These are phyloP conservation scores for Annulohypoxylon stygium DNA, from an alignment of 495 filamentous ascomycete species.

Conservation along the genomic window DNA sequence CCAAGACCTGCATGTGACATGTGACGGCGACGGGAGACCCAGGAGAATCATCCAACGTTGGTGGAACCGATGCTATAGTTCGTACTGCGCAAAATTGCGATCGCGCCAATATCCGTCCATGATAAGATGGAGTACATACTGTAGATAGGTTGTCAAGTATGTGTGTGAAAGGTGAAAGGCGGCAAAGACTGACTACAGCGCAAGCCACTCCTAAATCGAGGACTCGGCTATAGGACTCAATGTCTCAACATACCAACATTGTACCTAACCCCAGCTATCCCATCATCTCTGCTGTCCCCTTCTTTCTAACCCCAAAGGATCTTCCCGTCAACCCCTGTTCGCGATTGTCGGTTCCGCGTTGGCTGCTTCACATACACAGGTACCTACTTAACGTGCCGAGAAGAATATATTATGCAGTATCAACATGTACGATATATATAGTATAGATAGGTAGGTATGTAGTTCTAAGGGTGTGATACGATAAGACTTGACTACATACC, in stretches of 20 bases:
- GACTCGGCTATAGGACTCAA: too few species aligned
- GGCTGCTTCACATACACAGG: conserved; percentile 9
- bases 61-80: conserved; percentile 10
- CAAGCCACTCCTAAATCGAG: background rate
- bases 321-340: conserved; percentile 3
- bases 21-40: conserved; percentile 31
- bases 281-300: background rate
- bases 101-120: conserved; percentile 18
- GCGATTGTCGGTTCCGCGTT: background rate
- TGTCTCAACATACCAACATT: background rate
- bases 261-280: background rate
- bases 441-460: background rate
- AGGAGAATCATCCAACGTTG: conserved; percentile 5
- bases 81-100: conserved; percentile 14
- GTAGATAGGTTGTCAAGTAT: background rate
- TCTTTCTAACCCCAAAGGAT: conserved; percentile 9
- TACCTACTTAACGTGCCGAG: background rate
- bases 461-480: too few species aligned
- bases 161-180: background rate
- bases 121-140: background rate
- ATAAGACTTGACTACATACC: too few species aligned
- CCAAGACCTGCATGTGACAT: conserved; percentile 43
- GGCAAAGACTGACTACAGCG: background rate
- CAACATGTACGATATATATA: background rate
- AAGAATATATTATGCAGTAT: too few species aligned